Evolutionary conservation across 2,329 filamentous ascomycete species (phyloP), one percentile per base, ranked within the genome.

Genomic region (Emmonsiellopsis sp.): DNA sequence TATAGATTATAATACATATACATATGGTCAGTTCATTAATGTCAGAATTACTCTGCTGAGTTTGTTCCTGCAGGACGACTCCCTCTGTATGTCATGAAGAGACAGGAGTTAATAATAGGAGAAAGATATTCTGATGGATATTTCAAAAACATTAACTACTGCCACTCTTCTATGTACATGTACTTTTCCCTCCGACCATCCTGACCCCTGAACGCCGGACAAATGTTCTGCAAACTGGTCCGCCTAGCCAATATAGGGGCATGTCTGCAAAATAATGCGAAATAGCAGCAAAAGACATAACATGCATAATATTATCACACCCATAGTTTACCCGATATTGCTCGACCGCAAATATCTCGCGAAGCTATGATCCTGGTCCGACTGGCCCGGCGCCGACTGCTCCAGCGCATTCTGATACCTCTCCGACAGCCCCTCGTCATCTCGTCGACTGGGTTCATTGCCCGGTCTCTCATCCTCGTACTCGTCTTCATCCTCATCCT

Each of bases 331-430:
- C 44, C 68, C 66, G 52, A 70, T 63, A 52, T 66, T 66, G 59
- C 62, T 68, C 6, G 68, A 64, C 51, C 65, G 67, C 56, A 79
- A 60, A 57, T 78, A 79, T 58, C 76, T 68, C 27, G 74, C 70
- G 62, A 80, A 78, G 58, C 75, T 79, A 56, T 74, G 68, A 55
- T 80, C 78, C 46, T 76, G 68, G 53, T 73, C 71, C 9, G 69
- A 68, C 14, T 65, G 65, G 10, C 59, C 62, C 34, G 64, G 65
- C 43, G 67, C 69, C 21, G 80, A 80, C 10, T 82, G 80, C 39
- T 77, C 75, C 62, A 94, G 74, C 0, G 90, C 88, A 43, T 87
- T 80, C 65, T 87, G 79, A 66, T 96, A 97, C 58, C 89, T 77
- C 49, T 82, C 75, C 64, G 87, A 83, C 46, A 95, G 75, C 2